Conservation (phyloP, 1,284 basidiomycete species). For the Ustilago esculenta region DNA sequence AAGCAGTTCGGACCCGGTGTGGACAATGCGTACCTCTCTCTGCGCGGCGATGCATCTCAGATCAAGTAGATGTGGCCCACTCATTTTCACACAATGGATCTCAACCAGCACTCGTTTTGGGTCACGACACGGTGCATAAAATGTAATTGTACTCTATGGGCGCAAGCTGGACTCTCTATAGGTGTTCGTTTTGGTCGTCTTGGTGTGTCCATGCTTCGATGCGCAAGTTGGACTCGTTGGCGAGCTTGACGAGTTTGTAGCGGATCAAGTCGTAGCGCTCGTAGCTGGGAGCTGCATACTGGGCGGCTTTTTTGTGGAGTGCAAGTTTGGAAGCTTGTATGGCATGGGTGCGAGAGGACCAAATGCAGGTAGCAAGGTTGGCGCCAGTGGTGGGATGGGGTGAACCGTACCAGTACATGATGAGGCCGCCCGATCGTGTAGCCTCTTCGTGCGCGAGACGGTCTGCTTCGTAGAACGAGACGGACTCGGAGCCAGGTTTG, state of each 20-base stretch:
- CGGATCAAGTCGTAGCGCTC: slow-evolving; percentile 49
- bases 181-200: slow-evolving; percentile 13
- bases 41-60: slow-evolving; percentile 60
- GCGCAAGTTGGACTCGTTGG: slow-evolving; percentile 21
- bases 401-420: slow-evolving; percentile 63
- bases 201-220: slow-evolving; percentile 47
- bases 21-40: slow-evolving; percentile 60
- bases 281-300: slow-evolving; percentile 44
- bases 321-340: slow-evolving; percentile 40
- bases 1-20: slow-evolving; percentile 72
- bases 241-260: slow-evolving; percentile 45
- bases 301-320: slow-evolving; percentile 45
- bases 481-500: slow-evolving; percentile 29
- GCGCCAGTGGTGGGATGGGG: slow-evolving; percentile 48
- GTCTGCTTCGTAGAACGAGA: slow-evolving; percentile 56
- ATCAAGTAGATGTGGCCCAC: slow-evolving; percentile 39
- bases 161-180: not conserved
- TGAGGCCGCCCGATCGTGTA: slow-evolving; percentile 48
- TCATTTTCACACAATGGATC: not conserved
- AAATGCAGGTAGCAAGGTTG: slow-evolving; percentile 63
- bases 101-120: too few species aligned
- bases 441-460: slow-evolving; percentile 59
- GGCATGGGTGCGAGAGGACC: slow-evolving; percentile 49
- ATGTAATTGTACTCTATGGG: slow-evolving; percentile 2
- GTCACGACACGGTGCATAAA: too few species aligned